A percentile compares a stretch with the other conserved stretches of the same genome.
Evolutionary conservation across 768 basidiomycete genomes (phyloP).

Genomic region (Phaeotremella skinneri): DNA sequence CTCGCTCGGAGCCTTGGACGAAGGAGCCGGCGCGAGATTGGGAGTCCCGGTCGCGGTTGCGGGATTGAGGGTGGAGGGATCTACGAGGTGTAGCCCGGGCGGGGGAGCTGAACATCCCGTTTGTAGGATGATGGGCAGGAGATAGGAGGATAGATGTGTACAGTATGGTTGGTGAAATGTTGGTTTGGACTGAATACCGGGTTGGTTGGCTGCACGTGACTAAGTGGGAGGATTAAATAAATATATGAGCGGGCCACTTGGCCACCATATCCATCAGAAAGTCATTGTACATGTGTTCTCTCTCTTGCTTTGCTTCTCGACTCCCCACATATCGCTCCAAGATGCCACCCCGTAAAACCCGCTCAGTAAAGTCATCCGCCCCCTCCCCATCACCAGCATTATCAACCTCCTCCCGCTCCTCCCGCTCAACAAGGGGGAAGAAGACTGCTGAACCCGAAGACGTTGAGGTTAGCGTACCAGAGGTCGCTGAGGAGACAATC

Average conservation of each 20-base stretch:
- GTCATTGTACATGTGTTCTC: not conserved
- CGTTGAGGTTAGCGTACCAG: constrained; percentile 3
- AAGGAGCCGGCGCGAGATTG: constrained; percentile 24
- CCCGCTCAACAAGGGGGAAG: not conserved
- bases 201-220: not conserved
- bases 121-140: not conserved
- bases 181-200: too few species aligned
- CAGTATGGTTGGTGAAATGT: not conserved
- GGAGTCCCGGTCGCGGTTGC: constrained; percentile 13
- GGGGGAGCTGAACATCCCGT: constrained; percentile 38
- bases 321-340: not conserved
- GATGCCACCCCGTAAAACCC: constrained; percentile 36
- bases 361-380: constrained; percentile 41
- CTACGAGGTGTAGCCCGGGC: constrained; percentile 32
- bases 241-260: not conserved
- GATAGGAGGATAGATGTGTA: not conserved
- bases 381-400: constrained; percentile 44
- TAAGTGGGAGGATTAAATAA: not conserved
- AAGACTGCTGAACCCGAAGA: not conserved
- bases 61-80: constrained; percentile 1
- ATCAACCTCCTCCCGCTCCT: constrained; percentile 9
- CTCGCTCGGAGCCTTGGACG: constrained; percentile 29
- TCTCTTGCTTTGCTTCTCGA: not conserved
- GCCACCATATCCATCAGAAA: too few species aligned
- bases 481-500: constrained; percentile 7